Percentiles rank a stretch among this genome's conserved stretches.
These are phyloP conservation scores for Lachnellula subtilissima DNA, from an alignment of 2,329 filamentous ascomycete species.

Conservation along the genomic window DNA sequence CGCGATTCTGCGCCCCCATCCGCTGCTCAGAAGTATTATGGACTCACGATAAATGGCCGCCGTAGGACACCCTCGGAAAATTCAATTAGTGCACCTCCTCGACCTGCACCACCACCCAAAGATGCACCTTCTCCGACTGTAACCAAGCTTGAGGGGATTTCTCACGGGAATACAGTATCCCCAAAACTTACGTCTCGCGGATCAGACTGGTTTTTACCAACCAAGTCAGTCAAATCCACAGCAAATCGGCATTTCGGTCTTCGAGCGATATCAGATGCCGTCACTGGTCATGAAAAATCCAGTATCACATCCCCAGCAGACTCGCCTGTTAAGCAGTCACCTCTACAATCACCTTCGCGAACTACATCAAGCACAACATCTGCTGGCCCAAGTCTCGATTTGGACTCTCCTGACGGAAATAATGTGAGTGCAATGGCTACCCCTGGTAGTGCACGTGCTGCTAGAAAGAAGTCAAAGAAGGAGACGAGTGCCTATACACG, in stretches of 20 bases:
- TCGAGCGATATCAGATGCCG: conserved; percentile 78
- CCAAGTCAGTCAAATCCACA: conserved; percentile 39
- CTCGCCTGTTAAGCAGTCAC: conserved; percentile 47
- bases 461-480: conserved; percentile 77
- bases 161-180: conserved; percentile 22
- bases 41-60: conserved; percentile 33
- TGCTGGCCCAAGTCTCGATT: conserved; percentile 66
- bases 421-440: conserved; percentile 42
- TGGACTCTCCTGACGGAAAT: conserved; percentile 68
- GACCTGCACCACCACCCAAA: conserved; percentile 51
- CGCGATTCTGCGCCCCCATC: conserved; percentile 57
- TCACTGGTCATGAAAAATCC: conserved; percentile 48
- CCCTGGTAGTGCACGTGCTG: conserved; percentile 44
- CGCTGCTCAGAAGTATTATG: conserved; percentile 68
- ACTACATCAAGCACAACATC: conserved; percentile 72
- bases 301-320: conserved; percentile 49
- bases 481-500: conserved; percentile 90
- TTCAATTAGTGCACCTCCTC: conserved; percentile 59
- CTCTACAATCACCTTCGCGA: conserved; percentile 60
- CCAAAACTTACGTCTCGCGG: conserved; percentile 36
- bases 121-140: conserved; percentile 52
- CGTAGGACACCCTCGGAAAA: conserved; percentile 38
- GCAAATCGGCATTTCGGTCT: conserved; percentile 61
- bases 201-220: conserved; percentile 47
- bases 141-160: conserved; percentile 50